phyloP scores from a whole-genome alignment of 768 basidiomycete genomes.

The Wakefieldia striispora region DNA sequence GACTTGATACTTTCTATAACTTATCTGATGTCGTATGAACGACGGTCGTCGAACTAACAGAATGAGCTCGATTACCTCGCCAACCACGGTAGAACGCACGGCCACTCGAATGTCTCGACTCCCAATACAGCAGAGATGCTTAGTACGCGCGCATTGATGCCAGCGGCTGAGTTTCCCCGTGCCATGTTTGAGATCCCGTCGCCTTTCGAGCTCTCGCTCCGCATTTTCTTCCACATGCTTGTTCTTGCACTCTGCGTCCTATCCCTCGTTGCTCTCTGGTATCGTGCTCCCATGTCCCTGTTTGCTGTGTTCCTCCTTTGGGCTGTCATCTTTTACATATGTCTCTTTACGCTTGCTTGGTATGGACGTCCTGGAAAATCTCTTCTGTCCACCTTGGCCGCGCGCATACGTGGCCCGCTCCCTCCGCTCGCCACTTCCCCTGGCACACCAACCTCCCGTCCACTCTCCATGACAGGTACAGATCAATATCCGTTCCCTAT shows the following conservation, averaged over 20 bases:
- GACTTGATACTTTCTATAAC: slow-evolving; percentile 10
- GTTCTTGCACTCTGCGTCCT: slow-evolving; percentile 59
- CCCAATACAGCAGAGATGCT: slow-evolving; percentile 52
- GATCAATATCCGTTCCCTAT: slow-evolving; percentile 46
- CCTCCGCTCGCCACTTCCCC: slow-evolving; percentile 32
- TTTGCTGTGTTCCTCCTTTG: slow-evolving; percentile 69
- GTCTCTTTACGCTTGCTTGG: slow-evolving; percentile 56
- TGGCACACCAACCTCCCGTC: slow-evolving; percentile 37
- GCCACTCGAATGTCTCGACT: slow-evolving; percentile 38
- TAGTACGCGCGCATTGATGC: slow-evolving; percentile 41
- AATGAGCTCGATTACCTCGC: slow-evolving; percentile 72
- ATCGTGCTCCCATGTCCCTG: slow-evolving; percentile 47
- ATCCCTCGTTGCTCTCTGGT: slow-evolving; percentile 59
- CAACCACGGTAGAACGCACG: slow-evolving; percentile 49
- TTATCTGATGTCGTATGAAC: slow-evolving; percentile 2
- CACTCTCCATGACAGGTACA: slow-evolving; percentile 39
- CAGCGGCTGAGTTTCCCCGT: slow-evolving; percentile 24
- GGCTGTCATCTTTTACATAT: slow-evolving; percentile 54
- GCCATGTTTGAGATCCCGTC: slow-evolving; percentile 33
- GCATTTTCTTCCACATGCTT: slow-evolving; percentile 53
- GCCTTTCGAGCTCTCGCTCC: slow-evolving; percentile 40
- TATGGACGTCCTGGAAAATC: slow-evolving; percentile 56
- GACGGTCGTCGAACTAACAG: slow-evolving; percentile 36
- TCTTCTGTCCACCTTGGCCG: slow-evolving; percentile 48
- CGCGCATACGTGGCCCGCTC: slow-evolving; percentile 39